These are phyloP conservation scores for Hysterangium stoloniferum DNA, from an alignment of 768 basidiomycete species.

Conservation along the genomic window DNA sequence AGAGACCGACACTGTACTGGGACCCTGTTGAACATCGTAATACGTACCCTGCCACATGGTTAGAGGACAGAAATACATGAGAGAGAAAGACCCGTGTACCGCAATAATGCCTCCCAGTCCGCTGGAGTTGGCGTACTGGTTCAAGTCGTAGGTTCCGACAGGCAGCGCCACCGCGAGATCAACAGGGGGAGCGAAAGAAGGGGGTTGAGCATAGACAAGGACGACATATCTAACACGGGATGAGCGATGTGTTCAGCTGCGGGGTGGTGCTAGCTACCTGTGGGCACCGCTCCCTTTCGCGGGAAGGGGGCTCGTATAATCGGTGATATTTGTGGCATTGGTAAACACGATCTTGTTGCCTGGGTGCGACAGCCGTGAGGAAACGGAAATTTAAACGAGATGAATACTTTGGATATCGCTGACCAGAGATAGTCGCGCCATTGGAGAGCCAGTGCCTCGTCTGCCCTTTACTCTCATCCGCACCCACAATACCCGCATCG, in stretches of 20 bases:
- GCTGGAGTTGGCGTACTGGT: constrained; percentile 48
- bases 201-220: constrained; percentile 56
- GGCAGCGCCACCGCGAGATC: constrained; percentile 45
- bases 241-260: neutral
- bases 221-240: constrained; percentile 50
- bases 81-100: constrained; percentile 26
- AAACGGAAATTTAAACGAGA: constrained; percentile 4
- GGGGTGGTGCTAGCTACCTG: constrained; percentile 33
- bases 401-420: constrained; percentile 12
- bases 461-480: constrained; percentile 47
- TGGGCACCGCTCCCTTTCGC: constrained; percentile 64
- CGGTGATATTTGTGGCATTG: constrained; percentile 45
- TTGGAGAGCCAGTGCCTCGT: constrained; percentile 82
- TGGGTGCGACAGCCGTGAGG: constrained; percentile 10
- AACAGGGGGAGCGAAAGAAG: constrained; percentile 51
- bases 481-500: constrained; percentile 63
- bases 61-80: neutral
- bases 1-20: constrained; percentile 41
- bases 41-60: constrained; percentile 46
- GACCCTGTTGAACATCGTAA: constrained; percentile 66
- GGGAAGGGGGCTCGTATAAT: constrained; percentile 68
- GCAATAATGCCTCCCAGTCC: constrained; percentile 55
- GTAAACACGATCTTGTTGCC: constrained; percentile 34
- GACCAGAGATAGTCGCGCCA: constrained; percentile 43
- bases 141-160: constrained; percentile 49